Evolutionary conservation across 2,329 filamentous ascomycete species (phyloP).

Genomic region (Arthrobotrys pseudoclavata): DNA sequence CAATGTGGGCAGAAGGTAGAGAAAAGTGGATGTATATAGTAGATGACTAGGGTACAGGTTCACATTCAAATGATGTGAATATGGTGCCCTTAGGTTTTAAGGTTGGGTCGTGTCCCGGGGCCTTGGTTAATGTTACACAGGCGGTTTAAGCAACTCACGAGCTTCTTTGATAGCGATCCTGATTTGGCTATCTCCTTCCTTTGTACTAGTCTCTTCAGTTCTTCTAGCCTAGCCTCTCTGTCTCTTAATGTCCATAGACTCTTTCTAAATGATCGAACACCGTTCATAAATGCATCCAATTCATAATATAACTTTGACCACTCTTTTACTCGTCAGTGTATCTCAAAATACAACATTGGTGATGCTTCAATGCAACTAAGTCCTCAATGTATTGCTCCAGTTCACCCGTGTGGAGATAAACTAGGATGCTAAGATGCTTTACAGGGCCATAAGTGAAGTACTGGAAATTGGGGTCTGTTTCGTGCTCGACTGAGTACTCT

Average conservation of each 20-base stretch:
- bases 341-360: conserved; percentile 9
- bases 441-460: conserved; percentile 16
- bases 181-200: conserved; percentile 26
- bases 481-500: background rate
- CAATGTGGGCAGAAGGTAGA: background rate
- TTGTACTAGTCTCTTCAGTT: conserved; percentile 8
- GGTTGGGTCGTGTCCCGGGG: background rate
- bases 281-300: conserved; percentile 24
- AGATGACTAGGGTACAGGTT: background rate
- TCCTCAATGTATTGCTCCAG: conserved; percentile 24
- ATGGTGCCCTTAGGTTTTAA: background rate
- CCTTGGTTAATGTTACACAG: background rate
- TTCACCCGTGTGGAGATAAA: conserved; percentile 11
- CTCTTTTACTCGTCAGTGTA: background rate
- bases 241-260: conserved; percentile 27
- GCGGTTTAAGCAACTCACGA: conserved; percentile 24
- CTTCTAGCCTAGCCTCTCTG: background rate
- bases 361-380: background rate
- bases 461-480: conserved; percentile 7
- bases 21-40: background rate
- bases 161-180: background rate
- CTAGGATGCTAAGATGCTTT: conserved; percentile 17
- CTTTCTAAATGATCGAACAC: conserved; percentile 25
- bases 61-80: background rate
- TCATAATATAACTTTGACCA: conserved; percentile 21